phyloP scores from a whole-genome alignment of 805 yeast species.

The Pichia phayaonensis region DNA sequence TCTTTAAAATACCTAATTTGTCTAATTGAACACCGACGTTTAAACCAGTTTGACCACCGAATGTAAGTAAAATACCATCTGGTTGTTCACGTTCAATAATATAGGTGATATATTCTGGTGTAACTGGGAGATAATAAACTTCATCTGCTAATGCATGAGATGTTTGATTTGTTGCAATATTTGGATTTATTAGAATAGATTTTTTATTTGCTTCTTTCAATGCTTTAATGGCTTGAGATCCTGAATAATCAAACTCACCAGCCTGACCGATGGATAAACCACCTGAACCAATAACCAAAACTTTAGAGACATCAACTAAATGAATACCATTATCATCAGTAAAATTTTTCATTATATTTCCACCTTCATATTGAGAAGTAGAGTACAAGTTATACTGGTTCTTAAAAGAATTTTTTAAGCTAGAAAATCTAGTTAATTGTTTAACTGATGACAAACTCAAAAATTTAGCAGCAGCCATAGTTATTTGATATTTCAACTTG shows the following conservation, averaged over 20 bases:
- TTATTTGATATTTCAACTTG: neutral
- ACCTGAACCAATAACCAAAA: slow-evolving; percentile 92
- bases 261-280: slow-evolving; percentile 97
- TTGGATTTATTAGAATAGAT: slow-evolving; percentile 87
- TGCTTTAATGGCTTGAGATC: slow-evolving; percentile 97
- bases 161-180: slow-evolving; percentile 95
- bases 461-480: slow-evolving; percentile 3
- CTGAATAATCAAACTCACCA: slow-evolving; percentile 95
- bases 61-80: slow-evolving; percentile 90
- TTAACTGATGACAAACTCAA: neutral
- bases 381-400: slow-evolving; percentile 4
- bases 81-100: slow-evolving; percentile 95
- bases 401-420: slow-evolving; percentile 2
- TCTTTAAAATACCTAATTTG: slow-evolving; percentile 86
- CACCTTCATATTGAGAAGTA: slow-evolving; percentile 48
- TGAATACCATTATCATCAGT: slow-evolving; percentile 53
- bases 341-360: slow-evolving; percentile 49
- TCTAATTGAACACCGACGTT: slow-evolving; percentile 94
- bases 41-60: slow-evolving; percentile 98
- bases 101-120: slow-evolving; percentile 92
- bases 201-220: slow-evolving; percentile 80
- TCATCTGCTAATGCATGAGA: slow-evolving; percentile 94
- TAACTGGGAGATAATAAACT: slow-evolving; percentile 91
- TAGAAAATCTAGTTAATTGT: slow-evolving; percentile 8
- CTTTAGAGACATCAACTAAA: slow-evolving; percentile 79